phyloP scores from a whole-genome alignment of 768 basidiomycete species.

The Asterophora lycoperdoides region DNA sequence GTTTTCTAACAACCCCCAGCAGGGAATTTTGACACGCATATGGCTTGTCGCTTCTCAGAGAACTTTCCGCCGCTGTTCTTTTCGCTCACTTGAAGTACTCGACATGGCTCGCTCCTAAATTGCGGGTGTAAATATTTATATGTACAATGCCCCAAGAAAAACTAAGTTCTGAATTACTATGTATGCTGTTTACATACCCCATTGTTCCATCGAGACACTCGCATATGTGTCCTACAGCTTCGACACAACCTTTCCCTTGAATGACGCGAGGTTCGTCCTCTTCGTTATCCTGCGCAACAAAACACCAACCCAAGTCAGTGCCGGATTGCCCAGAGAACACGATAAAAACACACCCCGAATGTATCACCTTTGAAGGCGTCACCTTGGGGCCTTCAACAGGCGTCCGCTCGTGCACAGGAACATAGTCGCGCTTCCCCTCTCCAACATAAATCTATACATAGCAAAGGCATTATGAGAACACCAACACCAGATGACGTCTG shows the following conservation, averaged over 20 bases:
- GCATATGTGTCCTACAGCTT: constrained; percentile 34
- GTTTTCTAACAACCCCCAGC: too few species aligned
- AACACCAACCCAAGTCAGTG: constrained; percentile 6
- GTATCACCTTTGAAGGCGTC: constrained; percentile 59
- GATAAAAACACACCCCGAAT: constrained; percentile 64
- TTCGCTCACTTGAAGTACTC: too few species aligned
- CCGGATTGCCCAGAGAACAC: constrained; percentile 17
- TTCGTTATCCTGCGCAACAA: constrained; percentile 51
- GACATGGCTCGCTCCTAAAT: too few species aligned
- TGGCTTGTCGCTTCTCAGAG: too few species aligned
- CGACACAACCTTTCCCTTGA: constrained; percentile 45
- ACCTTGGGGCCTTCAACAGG: constrained; percentile 51
- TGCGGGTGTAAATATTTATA: too few species aligned
- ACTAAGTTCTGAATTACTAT: neutral
- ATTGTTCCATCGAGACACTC: neutral
- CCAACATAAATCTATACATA: constrained; percentile 81
- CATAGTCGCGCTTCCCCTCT: constrained; percentile 67
- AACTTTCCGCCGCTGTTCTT: too few species aligned
- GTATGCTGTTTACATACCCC: neutral
- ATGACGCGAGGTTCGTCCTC: constrained; percentile 59
- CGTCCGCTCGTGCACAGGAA: constrained; percentile 56
- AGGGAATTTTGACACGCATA: too few species aligned
- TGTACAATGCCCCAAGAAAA: neutral
- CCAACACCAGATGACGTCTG: neutral
- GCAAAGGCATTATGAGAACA: neutral